Evolutionary conservation across 2,329 filamentous ascomycete species (phyloP), one percentile per base, ranked within the genome.

Genomic region (Ambrosiella beaveri): DNA sequence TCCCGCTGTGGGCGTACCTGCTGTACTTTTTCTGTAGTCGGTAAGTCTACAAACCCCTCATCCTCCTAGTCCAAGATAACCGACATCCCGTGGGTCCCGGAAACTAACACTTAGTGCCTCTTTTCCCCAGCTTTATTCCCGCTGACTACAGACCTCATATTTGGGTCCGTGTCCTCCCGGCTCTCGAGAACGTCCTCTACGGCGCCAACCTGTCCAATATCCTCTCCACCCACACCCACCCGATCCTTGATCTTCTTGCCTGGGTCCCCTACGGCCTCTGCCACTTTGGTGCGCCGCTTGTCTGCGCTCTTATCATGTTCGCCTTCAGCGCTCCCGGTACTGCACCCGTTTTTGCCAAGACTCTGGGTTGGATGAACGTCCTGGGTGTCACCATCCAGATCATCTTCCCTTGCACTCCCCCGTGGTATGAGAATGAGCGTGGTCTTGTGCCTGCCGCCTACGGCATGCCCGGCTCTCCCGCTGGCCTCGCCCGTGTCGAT

Each of bases 181-280:
- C 91, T 15, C 80, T 97, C 63, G 91, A 97, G 72, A 96, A 97
- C 70, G 93, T 97, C 62, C 78, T 97, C 39, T 97, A 96, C 68
- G 91, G 91, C 64, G 89, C 90, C 62, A 96, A 96, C 71, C 77
- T 96, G 59, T 95, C 88, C 73, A 96, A 95, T 70, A 94, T 96
- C 66, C 80, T 97, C 57, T 95, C 90, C 12, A 88, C 88, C 51
- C 88, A 95, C 72, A 87, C 91, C 65, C 84, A 86, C 70, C 80
- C 85, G 6, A 75, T 88, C 54, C 80, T 96, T 59, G 90, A 96
- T 67, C 75, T 97, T 58, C 74, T 96, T 58, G 91, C 91, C 13
- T 96, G 90, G 90, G 72, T 97, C 19, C 90, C 91, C 1, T 97
- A 97, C 67, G 91, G 91, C 58, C 76, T 96, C 59, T 84, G 87